Conservation (phyloP, 2,329 filamentous ascomycete species). For the Harringtonia lauricola region DNA sequence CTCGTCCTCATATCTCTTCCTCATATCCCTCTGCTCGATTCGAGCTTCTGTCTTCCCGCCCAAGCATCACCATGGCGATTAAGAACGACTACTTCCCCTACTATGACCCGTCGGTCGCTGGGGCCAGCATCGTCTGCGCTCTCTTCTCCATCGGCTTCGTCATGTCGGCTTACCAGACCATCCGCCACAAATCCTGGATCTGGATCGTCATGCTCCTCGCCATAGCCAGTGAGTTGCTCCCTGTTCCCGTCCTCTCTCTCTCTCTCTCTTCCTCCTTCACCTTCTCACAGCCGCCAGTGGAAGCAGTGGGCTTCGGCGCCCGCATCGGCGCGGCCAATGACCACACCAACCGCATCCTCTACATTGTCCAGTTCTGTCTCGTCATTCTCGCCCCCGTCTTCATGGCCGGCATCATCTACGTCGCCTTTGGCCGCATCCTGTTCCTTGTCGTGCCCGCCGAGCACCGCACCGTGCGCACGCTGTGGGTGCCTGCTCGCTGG, state of each 20-base stretch:
- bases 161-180: constrained; percentile 14
- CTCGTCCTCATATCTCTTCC: no score
- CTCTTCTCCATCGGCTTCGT: constrained; percentile 16
- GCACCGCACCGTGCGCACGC: constrained; percentile 19
- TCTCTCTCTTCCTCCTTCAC: neutral
- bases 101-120: constrained; percentile 16
- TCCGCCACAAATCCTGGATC: constrained; percentile 17
- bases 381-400: constrained; percentile 26
- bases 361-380: constrained; percentile 24
- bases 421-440: constrained; percentile 26
- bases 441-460: constrained; percentile 24
- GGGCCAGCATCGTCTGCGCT: constrained; percentile 15
- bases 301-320: constrained; percentile 23
- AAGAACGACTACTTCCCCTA: constrained; percentile 9
- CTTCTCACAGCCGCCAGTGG: constrained; percentile 17
- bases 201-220: constrained; percentile 19
- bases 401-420: constrained; percentile 27
- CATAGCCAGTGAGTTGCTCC: constrained; percentile 13
- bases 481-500: constrained; percentile 24
- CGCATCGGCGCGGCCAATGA: constrained; percentile 20
- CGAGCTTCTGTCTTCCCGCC: no score
- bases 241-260: neutral
- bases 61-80: neutral
- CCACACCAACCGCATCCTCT: constrained; percentile 14
- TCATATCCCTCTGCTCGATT: no score